Percentiles rank a stretch among this genome's conserved stretches.
phyloP scores from a whole-genome alignment of 2,329 filamentous ascomycete species.

The Bipolaris victoriae region DNA sequence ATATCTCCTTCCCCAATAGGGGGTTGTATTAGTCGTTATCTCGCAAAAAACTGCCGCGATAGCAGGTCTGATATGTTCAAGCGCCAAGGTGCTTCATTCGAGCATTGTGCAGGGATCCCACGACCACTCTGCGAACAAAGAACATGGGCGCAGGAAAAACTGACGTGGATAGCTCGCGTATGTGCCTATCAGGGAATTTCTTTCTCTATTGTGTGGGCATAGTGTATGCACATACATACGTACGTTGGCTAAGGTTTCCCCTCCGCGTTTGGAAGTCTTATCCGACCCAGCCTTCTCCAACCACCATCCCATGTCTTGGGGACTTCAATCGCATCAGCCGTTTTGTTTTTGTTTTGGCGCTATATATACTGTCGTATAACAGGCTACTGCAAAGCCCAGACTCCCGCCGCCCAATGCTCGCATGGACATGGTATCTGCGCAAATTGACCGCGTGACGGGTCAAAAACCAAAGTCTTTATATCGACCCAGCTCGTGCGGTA shows the following conservation, averaged over 20 bases:
- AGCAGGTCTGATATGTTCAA: not conserved
- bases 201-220: not conserved
- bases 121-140: not conserved
- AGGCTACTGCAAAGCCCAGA: not conserved
- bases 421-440: not conserved
- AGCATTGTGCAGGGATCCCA: not conserved
- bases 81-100: not conserved
- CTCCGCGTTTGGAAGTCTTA: not conserved
- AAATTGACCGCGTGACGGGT: constrained; percentile 2
- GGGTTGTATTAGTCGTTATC: not conserved
- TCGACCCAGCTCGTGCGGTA: not conserved
- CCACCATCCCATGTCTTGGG: not conserved
- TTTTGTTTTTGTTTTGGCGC: no score
- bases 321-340: no score
- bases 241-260: no score
- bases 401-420: no score
- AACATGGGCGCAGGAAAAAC: not conserved
- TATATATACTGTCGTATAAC: not conserved
- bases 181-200: not conserved
- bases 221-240: no score
- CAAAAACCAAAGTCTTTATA: not conserved
- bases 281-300: not conserved
- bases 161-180: not conserved
- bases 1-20: not conserved
- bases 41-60: constrained; percentile 1